Conservation (phyloP, 352 stramenopile species). For the Pythium periplocum region DNA sequence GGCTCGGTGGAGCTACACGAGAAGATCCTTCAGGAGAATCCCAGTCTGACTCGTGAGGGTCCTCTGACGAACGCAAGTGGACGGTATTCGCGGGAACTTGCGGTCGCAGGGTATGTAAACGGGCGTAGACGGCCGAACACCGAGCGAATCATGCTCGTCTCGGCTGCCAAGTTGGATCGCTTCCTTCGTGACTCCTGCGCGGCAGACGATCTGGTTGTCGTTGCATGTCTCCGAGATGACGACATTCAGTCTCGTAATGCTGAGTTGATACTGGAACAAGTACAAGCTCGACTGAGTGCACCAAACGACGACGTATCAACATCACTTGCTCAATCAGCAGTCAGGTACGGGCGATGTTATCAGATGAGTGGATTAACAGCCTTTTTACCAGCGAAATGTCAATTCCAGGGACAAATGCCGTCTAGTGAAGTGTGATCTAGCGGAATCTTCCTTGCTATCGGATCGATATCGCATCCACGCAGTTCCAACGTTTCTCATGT, state of each 20-base stretch:
- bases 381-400: no score
- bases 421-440: slow-evolving; percentile 72
- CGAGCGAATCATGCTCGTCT: slow-evolving; percentile 30
- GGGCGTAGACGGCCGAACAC: slow-evolving; percentile 17
- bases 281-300: slow-evolving; percentile 30
- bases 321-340: no score
- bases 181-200: slow-evolving; percentile 34
- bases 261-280: slow-evolving; percentile 53
- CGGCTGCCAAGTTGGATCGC: slow-evolving; percentile 36
- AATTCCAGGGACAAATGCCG: slow-evolving; percentile 30
- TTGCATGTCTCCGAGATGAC: slow-evolving; percentile 64
- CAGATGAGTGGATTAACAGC: no score
- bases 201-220: slow-evolving; percentile 50
- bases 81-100: slow-evolving; percentile 65
- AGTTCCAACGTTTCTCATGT: slow-evolving; percentile 73
- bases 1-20: slow-evolving; percentile 59
- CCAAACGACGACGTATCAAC: slow-evolving; percentile 1
- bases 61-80: slow-evolving; percentile 67
- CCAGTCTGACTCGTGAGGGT: slow-evolving; percentile 44
- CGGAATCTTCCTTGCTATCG: slow-evolving; percentile 45
- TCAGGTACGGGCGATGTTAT: no score
- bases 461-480: slow-evolving; percentile 68
- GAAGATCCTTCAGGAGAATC: slow-evolving; percentile 50
- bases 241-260: slow-evolving; percentile 49
- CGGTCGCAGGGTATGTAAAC: slow-evolving; percentile 34